Evolutionary conservation across 371 early-diverging fungal genomes (phyloP).

Genomic region (Mitosporidium daphniae): DNA sequence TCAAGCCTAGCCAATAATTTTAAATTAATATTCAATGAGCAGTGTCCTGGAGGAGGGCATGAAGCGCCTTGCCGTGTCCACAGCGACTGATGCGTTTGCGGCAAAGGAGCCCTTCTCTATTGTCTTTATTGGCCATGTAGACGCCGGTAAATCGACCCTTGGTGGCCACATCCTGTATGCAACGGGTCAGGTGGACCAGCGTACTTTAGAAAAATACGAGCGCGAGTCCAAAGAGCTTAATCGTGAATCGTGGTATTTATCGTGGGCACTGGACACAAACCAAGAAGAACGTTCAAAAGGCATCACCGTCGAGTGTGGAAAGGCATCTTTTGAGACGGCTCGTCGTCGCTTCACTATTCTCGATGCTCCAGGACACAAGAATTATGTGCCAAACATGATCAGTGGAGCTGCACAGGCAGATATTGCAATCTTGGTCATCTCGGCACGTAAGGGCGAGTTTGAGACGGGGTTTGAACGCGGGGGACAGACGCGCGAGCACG

Average conservation of each 20-base stretch:
- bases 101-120: constrained; percentile 71
- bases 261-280: constrained; percentile 10
- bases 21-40: too few relatives aligned
- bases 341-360: constrained; percentile 69
- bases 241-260: constrained; percentile 10
- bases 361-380: constrained; percentile 95
- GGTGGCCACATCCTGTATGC: constrained; percentile 98
- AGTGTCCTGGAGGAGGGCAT: too few relatives aligned
- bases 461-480: constrained; percentile 87
- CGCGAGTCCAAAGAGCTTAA: constrained; percentile 70
- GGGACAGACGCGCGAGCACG: constrained; percentile 98
- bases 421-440: constrained; percentile 78
- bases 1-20: too few relatives aligned
- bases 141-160: constrained; percentile 90
- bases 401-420: constrained; percentile 89
- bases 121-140: constrained; percentile 98
- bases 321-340: constrained; percentile 88
- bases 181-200: constrained; percentile 92
- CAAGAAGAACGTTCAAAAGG: constrained; percentile 59
- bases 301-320: constrained; percentile 90
- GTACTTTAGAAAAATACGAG: constrained; percentile 95
- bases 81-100: too few relatives aligned
- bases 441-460: constrained; percentile 78
- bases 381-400: constrained; percentile 98
- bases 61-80: too few relatives aligned